These are phyloP conservation scores for Alternaria brassicae DNA, from an alignment of 2,329 filamentous ascomycete genomes.

Conservation along the genomic window DNA sequence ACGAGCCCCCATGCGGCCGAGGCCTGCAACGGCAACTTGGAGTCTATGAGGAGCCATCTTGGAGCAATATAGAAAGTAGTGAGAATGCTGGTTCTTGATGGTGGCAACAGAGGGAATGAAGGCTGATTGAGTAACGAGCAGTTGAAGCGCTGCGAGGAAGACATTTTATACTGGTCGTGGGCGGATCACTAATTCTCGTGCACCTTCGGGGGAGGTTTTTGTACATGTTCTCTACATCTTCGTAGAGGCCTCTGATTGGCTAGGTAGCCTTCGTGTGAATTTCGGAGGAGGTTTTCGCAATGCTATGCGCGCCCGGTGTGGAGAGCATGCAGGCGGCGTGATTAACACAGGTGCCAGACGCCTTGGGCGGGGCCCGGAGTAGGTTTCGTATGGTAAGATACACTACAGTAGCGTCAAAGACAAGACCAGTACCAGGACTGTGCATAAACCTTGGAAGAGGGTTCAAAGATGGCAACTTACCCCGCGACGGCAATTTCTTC, in stretches of 20 bases:
- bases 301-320: background rate
- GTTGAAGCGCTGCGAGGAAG: background rate
- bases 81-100: background rate
- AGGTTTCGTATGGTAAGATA: conserved; percentile 14
- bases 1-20: conserved; percentile 62
- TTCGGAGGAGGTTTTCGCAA: background rate
- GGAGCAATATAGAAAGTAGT: background rate
- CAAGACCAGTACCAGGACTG: background rate
- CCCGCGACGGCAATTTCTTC: background rate
- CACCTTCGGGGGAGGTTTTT: conserved; percentile 14
- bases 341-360: conserved; percentile 8
- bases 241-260: background rate
- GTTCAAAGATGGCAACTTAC: background rate
- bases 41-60: conserved; percentile 34
- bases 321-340: conserved; percentile 1
- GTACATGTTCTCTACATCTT: conserved; percentile 4
- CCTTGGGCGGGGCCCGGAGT: conserved; percentile 7
- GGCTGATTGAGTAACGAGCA: background rate
- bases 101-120: background rate
- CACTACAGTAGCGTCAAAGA: background rate
- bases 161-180: conserved; percentile 2
- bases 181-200: background rate
- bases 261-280: background rate
- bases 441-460: background rate
- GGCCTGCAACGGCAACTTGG: conserved; percentile 58